These are phyloP conservation scores for Pseudogymnoascus sp. DNA, from an alignment of 2,329 filamentous ascomycete genomes.

Conservation along the genomic window DNA sequence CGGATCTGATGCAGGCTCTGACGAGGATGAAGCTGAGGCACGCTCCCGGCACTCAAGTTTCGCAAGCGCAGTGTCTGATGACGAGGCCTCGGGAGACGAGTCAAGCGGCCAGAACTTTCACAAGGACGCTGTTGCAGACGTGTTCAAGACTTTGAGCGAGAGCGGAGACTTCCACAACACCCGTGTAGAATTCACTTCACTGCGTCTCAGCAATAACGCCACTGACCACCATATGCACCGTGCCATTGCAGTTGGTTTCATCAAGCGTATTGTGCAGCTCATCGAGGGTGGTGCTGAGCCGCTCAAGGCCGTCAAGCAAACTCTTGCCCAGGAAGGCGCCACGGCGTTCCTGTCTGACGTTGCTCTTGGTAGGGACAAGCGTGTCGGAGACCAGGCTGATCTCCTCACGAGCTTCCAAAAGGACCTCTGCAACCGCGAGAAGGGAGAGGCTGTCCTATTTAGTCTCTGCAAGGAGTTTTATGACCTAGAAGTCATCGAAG, in stretches of 20 bases:
- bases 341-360: slow-evolving; percentile 51
- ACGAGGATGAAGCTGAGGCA: slow-evolving; percentile 21
- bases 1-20: slow-evolving; percentile 42
- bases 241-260: slow-evolving; percentile 78
- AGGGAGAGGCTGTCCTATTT: slow-evolving; percentile 62
- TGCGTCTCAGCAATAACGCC: slow-evolving; percentile 87
- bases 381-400: slow-evolving; percentile 71
- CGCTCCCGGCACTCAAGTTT: slow-evolving; percentile 64
- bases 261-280: slow-evolving; percentile 71
- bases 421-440: slow-evolving; percentile 61
- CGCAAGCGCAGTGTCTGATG: slow-evolving; percentile 63
- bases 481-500: slow-evolving; percentile 74
- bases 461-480: slow-evolving; percentile 80
- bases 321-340: slow-evolving; percentile 50
- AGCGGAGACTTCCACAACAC: slow-evolving; percentile 71
- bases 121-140: slow-evolving; percentile 74
- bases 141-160: slow-evolving; percentile 78
- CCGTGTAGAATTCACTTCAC: slow-evolving; percentile 84
- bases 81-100: slow-evolving; percentile 36
- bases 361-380: slow-evolving; percentile 56
- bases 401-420: slow-evolving; percentile 76
- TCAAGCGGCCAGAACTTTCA: slow-evolving; percentile 61
- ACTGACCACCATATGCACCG: slow-evolving; percentile 82
- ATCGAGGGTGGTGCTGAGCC: slow-evolving; percentile 50
- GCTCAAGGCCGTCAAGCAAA: slow-evolving; percentile 55